Percentiles rank a stretch among this genome's conserved stretches.
phyloP scores from a whole-genome alignment of 805 yeast genomes.

The Zygosaccharomyces siamensis region DNA sequence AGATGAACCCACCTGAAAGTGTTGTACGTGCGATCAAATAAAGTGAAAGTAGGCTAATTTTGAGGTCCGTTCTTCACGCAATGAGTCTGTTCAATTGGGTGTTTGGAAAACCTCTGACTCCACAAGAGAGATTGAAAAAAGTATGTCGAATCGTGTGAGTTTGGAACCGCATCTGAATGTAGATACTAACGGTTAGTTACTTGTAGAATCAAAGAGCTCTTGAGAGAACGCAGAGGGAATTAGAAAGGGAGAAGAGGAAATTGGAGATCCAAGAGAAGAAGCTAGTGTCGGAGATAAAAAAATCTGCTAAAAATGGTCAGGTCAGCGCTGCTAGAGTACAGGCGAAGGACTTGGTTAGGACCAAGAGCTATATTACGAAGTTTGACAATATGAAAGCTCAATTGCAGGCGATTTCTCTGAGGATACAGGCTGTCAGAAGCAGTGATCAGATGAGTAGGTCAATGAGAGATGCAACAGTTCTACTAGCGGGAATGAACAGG shows the following conservation, averaged over 20 bases:
- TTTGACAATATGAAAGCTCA: slow-evolving; percentile 93
- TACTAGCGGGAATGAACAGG: slow-evolving; percentile 81
- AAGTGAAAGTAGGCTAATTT: neutral
- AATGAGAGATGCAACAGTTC: slow-evolving; percentile 87
- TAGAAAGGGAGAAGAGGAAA: slow-evolving; percentile 81
- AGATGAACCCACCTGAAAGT: too few species aligned
- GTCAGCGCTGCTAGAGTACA: slow-evolving; percentile 86
- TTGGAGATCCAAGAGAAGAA: slow-evolving; percentile 90
- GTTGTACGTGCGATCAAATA: too few species aligned
- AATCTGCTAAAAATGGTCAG: slow-evolving; percentile 87
- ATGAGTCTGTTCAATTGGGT: slow-evolving; percentile 87
- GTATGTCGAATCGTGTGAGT: slow-evolving; percentile 28
- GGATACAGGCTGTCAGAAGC: slow-evolving; percentile 87
- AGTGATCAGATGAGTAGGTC: slow-evolving; percentile 93
- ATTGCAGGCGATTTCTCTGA: slow-evolving; percentile 84
- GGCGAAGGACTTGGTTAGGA: slow-evolving; percentile 91
- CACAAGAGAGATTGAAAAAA: slow-evolving; percentile 88
- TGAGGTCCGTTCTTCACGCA: neutral
- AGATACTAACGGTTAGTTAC: neutral
- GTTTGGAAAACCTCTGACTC: slow-evolving; percentile 88
- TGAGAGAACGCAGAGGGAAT: slow-evolving; percentile 90
- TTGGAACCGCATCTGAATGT: neutral
- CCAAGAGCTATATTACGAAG: slow-evolving; percentile 73
- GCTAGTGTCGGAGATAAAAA: slow-evolving; percentile 77
- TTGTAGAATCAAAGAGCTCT: slow-evolving; percentile 82